phyloP scores from a whole-genome alignment of 805 yeast genomes.

The Candida hungchunana region DNA sequence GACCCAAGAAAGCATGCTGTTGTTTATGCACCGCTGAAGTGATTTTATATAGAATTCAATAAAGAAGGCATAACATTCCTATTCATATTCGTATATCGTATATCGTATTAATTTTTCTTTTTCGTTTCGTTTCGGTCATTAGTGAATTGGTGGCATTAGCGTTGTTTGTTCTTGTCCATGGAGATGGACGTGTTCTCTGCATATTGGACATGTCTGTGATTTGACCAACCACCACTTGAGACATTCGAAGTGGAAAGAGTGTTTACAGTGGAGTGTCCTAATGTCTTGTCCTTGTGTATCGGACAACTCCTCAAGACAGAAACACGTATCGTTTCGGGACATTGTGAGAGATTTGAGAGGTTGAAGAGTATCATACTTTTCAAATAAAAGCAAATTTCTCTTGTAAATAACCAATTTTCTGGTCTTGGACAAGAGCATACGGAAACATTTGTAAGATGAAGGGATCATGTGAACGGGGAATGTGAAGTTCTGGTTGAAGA shows the following conservation, averaged over 20 bases:
- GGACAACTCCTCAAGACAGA: conserved; percentile 16
- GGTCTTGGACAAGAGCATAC: conserved; percentile 18
- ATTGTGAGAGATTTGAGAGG: not conserved
- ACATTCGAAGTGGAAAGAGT: conserved; percentile 23
- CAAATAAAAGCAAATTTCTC: conserved; percentile 9
- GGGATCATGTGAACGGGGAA: conserved; percentile 16
- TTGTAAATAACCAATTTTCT: conserved; percentile 15
- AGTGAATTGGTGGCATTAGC: not conserved
- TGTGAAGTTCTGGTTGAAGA: conserved; percentile 13
- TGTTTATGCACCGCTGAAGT: too few species aligned
- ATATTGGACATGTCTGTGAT: conserved; percentile 22
- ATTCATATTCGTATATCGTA: too few species aligned
- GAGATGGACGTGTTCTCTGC: conserved; percentile 15
- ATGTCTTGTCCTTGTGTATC: conserved; percentile 5
- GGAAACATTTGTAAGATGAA: conserved; percentile 19
- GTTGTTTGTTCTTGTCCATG: conserved; percentile 1
- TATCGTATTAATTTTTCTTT: too few species aligned
- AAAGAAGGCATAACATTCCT: too few species aligned
- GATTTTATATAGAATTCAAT: too few species aligned
- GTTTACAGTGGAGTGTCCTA: conserved; percentile 15
- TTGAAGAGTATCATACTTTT: conserved; percentile 5
- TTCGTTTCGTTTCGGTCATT: too few species aligned
- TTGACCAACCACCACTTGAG: conserved; percentile 24
- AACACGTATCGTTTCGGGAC: conserved; percentile 14
- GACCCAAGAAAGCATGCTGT: too few species aligned